Evolutionary conservation across 495 filamentous ascomycete genomes (phyloP).

Genomic region (Hypoxylon subgilvum): DNA sequence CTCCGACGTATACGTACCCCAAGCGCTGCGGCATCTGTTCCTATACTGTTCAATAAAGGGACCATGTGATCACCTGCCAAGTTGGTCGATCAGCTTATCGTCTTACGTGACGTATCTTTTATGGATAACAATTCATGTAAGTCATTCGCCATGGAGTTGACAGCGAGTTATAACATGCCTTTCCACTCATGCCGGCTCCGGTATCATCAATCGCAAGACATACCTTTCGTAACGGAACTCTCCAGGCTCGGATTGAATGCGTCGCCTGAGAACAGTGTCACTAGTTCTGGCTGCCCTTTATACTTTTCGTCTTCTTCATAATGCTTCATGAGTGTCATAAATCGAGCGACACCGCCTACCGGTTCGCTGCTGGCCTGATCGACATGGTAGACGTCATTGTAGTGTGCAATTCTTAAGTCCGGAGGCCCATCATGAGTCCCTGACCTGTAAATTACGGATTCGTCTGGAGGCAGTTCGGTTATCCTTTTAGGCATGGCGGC

Average conservation of each 20-base stretch:
- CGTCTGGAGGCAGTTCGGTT: slow-evolving; percentile 31
- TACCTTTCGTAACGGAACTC: slow-evolving; percentile 82
- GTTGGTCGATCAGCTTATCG: slow-evolving; percentile 16
- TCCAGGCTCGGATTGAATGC: slow-evolving; percentile 90
- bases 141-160: too few relatives aligned
- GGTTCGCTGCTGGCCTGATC: slow-evolving; percentile 77
- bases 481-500: slow-evolving; percentile 25
- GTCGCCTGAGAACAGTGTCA: slow-evolving; percentile 91
- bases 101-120: not conserved
- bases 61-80: slow-evolving; percentile 76
- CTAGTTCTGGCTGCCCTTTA: slow-evolving; percentile 63
- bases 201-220: not conserved
- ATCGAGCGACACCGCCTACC: slow-evolving; percentile 77
- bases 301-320: slow-evolving; percentile 68
- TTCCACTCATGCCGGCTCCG: not conserved
- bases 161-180: not conserved
- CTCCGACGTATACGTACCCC: slow-evolving; percentile 63
- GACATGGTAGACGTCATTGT: slow-evolving; percentile 91
- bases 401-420: slow-evolving; percentile 82
- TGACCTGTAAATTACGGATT: slow-evolving; percentile 58
- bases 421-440: slow-evolving; percentile 58
- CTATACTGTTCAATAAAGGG: slow-evolving; percentile 77
- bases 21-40: slow-evolving; percentile 76
- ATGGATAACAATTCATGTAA: not conserved
- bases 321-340: slow-evolving; percentile 76